Base-by-base conservation (phyloP, 2,329 filamentous ascomycete genomes). In the Cercospora citrullina region DNA sequence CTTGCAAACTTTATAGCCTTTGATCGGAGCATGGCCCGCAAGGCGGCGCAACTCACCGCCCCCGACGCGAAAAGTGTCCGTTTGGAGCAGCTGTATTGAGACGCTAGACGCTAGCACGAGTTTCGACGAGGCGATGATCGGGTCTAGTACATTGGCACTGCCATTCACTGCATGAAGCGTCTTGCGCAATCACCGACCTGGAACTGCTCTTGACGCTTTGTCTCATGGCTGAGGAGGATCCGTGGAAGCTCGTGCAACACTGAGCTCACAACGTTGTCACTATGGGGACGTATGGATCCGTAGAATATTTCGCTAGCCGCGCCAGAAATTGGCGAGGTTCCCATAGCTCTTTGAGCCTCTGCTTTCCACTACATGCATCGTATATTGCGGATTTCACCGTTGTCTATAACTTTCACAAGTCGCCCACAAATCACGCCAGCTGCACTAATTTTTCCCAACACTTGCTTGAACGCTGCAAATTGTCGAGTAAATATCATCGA, bases 391-490 rank as follows among this genome's bases (percentile, higher is more conserved):
- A 8, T 30, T 30, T 30, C 28, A 30, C 28, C 28, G 28, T 30
- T 30, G 28, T 30, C 30, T 58, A 58, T 21, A 31, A 8, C 30
- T 58, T 58, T 58, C 53, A 18, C 23, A 23, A 58, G 53, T 16
- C 16, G 23, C 14, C 26, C 53, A 23, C 18, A 33, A 31, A 30
- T 30, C 30, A 33, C 26, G 30, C 30, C 53, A 58, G 53, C 53
- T 58, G 53, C 53, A 58, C 26, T 31, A 58, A 21, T 58, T 58
- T 10, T 21, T 58, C 45, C 26, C 8, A 63, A 33, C 14, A 63
- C 61, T n/a, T 33, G 61, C 61, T 63, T 33, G 26, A 63, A 63
- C 61, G 61, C 61, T 63, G 61, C 61, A 63, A 5, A 53, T 23
- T 53, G 26, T 33, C 53, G 28, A 58, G 5, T 9, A 58, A 33